Evolutionary conservation across 352 stramenopile species (phyloP).

Genomic region (Phytophthora pini): DNA sequence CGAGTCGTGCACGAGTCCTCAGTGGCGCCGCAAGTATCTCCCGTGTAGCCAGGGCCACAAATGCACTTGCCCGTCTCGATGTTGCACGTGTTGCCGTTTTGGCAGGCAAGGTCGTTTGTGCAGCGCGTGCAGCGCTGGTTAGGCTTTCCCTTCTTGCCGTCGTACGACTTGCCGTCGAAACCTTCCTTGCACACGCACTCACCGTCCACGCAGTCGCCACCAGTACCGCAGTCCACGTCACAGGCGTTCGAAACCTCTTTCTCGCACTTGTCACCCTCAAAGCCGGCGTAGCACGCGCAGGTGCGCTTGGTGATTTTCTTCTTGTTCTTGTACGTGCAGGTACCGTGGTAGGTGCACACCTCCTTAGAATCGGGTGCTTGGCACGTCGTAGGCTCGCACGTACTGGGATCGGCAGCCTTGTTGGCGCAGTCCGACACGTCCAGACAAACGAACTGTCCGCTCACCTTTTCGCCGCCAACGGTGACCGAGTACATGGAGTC

Average conservation of each 20-base stretch:
- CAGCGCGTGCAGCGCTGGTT: conserved; percentile 59
- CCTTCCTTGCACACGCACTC: conserved; percentile 58
- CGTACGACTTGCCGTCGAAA: conserved; percentile 48
- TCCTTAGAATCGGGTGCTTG: conserved; percentile 48
- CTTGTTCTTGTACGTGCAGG: conserved; percentile 74
- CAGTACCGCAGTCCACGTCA: conserved; percentile 63
- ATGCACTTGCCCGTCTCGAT: conserved; percentile 61
- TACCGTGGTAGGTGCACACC: conserved; percentile 75
- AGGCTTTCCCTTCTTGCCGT: conserved; percentile 56
- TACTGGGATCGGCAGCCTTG: conserved; percentile 54
- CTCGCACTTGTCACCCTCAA: conserved; percentile 57
- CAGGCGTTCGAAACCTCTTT: conserved; percentile 50
- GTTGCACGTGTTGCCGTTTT: conserved; percentile 62
- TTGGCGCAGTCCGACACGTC: conserved; percentile 68
- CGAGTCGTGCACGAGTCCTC: conserved; percentile 55
- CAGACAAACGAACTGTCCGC: conserved; percentile 61
- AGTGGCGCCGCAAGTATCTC: conserved; percentile 58
- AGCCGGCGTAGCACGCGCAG: conserved; percentile 64
- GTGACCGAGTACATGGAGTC: conserved; percentile 58
- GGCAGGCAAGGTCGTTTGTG: conserved; percentile 60
- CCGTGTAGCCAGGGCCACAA: conserved; percentile 51
- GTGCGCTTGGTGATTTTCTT: conserved; percentile 61
- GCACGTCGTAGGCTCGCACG: conserved; percentile 46
- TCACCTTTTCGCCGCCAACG: conserved; percentile 60
- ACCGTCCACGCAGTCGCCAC: conserved; percentile 56